Evolutionary conservation across 108 stramenopile species (phyloP).

Genomic region (Nitzschia palea): DNA sequence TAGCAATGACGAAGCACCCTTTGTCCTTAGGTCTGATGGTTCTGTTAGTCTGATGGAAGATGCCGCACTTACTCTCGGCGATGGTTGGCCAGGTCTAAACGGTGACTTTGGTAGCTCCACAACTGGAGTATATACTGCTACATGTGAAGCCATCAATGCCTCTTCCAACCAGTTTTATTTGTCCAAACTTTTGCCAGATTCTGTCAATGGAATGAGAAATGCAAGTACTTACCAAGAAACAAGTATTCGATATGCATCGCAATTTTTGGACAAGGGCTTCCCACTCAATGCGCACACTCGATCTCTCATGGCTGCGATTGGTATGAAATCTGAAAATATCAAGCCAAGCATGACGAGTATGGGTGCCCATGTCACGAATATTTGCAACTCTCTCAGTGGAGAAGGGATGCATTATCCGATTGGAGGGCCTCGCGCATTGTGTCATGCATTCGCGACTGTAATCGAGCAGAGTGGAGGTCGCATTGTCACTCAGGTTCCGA

Average conservation of each 20-base stretch:
- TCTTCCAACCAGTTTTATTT: conserved; percentile 64
- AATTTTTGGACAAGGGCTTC: conserved; percentile 72
- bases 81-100: conserved; percentile 71
- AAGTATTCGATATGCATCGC: conserved; percentile 57
- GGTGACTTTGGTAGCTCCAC: conserved; percentile 59
- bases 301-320: conserved; percentile 82
- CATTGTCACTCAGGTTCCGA: conserved; percentile 56
- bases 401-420: conserved; percentile 87
- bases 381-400: conserved; percentile 58
- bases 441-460: conserved; percentile 75
- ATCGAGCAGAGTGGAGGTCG: conserved; percentile 80
- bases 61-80: conserved; percentile 60
- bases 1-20: conserved; percentile 34
- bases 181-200: conserved; percentile 62
- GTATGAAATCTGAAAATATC: conserved; percentile 78
- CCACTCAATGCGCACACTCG: conserved; percentile 76
- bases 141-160: conserved; percentile 63
- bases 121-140: conserved; percentile 55
- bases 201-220: conserved; percentile 31
- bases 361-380: conserved; percentile 81
- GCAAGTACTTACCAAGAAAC: conserved; percentile 57
- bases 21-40: conserved; percentile 64
- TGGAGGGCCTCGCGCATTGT: conserved; percentile 81
- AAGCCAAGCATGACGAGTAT: conserved; percentile 78
- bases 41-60: conserved; percentile 56